These are phyloP conservation scores for Millerozyma miso DNA, from an alignment of 805 yeast genomes.

Conservation along the genomic window DNA sequence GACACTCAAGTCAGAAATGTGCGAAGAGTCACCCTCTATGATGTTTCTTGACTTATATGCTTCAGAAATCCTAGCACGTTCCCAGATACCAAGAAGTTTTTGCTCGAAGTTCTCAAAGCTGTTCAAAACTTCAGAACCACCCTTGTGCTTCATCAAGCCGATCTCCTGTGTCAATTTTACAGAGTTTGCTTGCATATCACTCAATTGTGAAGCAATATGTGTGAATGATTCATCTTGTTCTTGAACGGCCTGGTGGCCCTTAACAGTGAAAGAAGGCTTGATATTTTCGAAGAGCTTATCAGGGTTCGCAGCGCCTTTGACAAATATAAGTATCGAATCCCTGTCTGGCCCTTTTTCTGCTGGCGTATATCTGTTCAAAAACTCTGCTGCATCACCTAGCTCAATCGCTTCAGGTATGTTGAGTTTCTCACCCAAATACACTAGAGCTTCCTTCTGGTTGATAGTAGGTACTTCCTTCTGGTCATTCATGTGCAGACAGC, in stretches of 20 bases:
- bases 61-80: slow-evolving; percentile 16
- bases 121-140: slow-evolving; percentile 5
- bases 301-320: slow-evolving; percentile 36
- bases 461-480: slow-evolving; percentile 1
- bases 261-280: slow-evolving; percentile 19
- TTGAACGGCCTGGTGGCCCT: slow-evolving; percentile 2
- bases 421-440: slow-evolving; percentile 44
- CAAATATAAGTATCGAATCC: slow-evolving; percentile 33
- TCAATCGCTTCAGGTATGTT: slow-evolving; percentile 35
- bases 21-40: not conserved
- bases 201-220: not conserved
- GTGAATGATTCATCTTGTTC: not conserved
- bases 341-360: slow-evolving; percentile 4
- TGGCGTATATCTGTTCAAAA: slow-evolving; percentile 16
- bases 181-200: slow-evolving; percentile 6
- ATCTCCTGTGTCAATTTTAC: slow-evolving; percentile 22
- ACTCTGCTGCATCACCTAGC: slow-evolving; percentile 26
- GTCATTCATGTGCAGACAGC: not conserved
- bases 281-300: slow-evolving; percentile 18
- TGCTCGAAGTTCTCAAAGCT: slow-evolving; percentile 26
- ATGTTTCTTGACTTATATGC: not conserved
- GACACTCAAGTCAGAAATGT: slow-evolving; percentile 15
- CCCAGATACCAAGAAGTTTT: slow-evolving; percentile 36
- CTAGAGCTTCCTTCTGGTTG: slow-evolving; percentile 24
- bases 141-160: slow-evolving; percentile 8